Evolutionary conservation across 148 eudicot genomes (phyloP), one percentile per base, ranked within the genome.

Genomic region (Bassia scoparia): DNA sequence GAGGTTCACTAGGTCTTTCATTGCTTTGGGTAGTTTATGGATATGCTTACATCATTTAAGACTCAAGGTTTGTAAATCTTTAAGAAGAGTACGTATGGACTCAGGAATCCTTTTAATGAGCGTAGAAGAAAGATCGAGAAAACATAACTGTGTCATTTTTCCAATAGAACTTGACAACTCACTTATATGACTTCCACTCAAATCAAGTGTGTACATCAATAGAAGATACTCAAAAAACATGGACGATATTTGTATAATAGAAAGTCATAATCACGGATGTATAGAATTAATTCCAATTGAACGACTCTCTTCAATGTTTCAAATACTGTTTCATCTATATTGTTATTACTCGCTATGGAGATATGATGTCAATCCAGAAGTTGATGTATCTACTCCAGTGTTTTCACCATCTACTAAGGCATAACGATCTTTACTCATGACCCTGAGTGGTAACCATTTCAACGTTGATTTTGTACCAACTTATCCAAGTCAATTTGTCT

Each of bases 121-220:
- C 2, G 79, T 68, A 59, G 15, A 60, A 11, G 79, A 76, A 35
- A 76, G 38, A 69, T 76, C 46, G 34, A 76, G 79, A 44, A 33
- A 76, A 0, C 62, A 13, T 17, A 76, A 71, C 0, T 24, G 49
- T 18, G 5, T 34, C 24, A 59, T 2, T 6, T 69, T 23, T 15
- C 60, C 68, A 3, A 76, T 49, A n/a, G 74, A 76, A 49, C 74
- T 38, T 34, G 79, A 73, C 58, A 76, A 13, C 69, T 76, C 69
- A 10, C 27, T 50, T 17, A 69, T 48, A 11, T 61, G 61, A 35
- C 37, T 68, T 0, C 79, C 61, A 14, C 79, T 76, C 41, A 76
- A 69, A 49, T 76, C 79, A 21, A 76, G 54, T 16, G 41, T 7
- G 67, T 29, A 58, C 50, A 44, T 46, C 27, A 2, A 68, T 4